A percentile compares a stretch with the other conserved stretches of the same genome.
Conservation (phyloP, 2,329 filamentous ascomycete species). For the Fusarium foetens region DNA sequence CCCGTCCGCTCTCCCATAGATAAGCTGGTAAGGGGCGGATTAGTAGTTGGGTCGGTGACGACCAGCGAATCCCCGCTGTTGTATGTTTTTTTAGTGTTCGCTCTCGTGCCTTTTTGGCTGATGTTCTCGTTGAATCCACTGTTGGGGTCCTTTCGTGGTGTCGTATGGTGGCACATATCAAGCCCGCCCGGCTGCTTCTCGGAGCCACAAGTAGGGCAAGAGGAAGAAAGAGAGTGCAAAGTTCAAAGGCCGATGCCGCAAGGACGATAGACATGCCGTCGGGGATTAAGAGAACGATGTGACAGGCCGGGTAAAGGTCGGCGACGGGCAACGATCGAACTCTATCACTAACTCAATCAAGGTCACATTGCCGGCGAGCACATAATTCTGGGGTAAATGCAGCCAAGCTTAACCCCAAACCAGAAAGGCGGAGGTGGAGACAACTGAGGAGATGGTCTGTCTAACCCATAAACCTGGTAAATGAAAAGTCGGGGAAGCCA, state of each 20-base stretch:
- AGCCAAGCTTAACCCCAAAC: background rate
- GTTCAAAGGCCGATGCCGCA: background rate
- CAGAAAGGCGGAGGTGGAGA: conserved; percentile 14
- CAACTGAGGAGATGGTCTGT: conserved; percentile 4
- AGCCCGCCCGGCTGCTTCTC: background rate
- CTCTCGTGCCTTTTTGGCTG: background rate
- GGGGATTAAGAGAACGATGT: background rate
- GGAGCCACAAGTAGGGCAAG: background rate
- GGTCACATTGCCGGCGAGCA: background rate
- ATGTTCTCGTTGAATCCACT: too few relatives aligned
- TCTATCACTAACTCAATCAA: background rate
- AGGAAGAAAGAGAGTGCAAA: background rate
- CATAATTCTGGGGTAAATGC: conserved; percentile 8
- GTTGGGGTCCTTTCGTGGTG: background rate
- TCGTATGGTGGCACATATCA: fast-evolving
- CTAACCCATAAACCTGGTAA: background rate
- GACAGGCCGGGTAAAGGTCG: background rate
- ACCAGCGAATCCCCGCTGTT: background rate
- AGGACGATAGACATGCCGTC: background rate
- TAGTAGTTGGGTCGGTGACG: background rate
- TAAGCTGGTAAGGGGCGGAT: background rate
- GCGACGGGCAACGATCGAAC: background rate
- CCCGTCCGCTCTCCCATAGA: background rate
- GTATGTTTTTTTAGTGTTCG: background rate
- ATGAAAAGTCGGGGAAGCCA: background rate